These are phyloP conservation scores for Bretschneidera sinensis DNA, from an alignment of 345 rosid species.

Conservation along the genomic window DNA sequence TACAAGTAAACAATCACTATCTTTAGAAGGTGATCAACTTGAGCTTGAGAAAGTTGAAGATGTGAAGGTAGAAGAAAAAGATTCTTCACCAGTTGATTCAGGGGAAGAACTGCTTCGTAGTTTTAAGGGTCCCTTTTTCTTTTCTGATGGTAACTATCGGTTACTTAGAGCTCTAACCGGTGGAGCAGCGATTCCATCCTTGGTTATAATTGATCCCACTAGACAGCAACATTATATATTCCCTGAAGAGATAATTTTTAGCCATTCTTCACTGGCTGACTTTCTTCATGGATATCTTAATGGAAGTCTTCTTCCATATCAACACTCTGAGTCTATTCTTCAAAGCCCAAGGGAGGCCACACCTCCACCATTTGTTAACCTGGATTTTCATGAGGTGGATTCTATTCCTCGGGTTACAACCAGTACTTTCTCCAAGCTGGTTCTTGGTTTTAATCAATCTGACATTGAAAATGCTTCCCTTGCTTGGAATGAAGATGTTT, in stretches of 20 bases:
- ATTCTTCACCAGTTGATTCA: constrained; percentile 23
- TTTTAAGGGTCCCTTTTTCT: constrained; percentile 64
- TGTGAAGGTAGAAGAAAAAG: constrained; percentile 25
- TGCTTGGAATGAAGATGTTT: constrained; percentile 64
- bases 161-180: constrained; percentile 66
- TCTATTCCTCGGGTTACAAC: constrained; percentile 64
- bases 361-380: constrained; percentile 74
- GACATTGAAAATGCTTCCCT: constrained; percentile 26
- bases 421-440: constrained; percentile 48
- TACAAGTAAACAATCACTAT: constrained; percentile 24
- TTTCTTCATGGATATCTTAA: constrained; percentile 58
- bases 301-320: constrained; percentile 63
- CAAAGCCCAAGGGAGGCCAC: constrained; percentile 41
- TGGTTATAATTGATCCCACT: constrained; percentile 64
- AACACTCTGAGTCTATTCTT: constrained; percentile 43
- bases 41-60: constrained; percentile 21
- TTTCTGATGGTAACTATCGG: constrained; percentile 68
- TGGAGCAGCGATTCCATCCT: constrained; percentile 63
- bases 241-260: constrained; percentile 32
- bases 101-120: constrained; percentile 36
- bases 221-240: constrained; percentile 63
- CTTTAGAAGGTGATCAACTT: constrained; percentile 29
- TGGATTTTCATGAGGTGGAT: constrained; percentile 74
- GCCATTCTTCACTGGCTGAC: constrained; percentile 38
- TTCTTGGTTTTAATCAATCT: constrained; percentile 53